A percentile compares a stretch with the other conserved stretches of the same genome.
Conservation (phyloP, 768 basidiomycete genomes). For the Tulasnella sp. region DNA sequence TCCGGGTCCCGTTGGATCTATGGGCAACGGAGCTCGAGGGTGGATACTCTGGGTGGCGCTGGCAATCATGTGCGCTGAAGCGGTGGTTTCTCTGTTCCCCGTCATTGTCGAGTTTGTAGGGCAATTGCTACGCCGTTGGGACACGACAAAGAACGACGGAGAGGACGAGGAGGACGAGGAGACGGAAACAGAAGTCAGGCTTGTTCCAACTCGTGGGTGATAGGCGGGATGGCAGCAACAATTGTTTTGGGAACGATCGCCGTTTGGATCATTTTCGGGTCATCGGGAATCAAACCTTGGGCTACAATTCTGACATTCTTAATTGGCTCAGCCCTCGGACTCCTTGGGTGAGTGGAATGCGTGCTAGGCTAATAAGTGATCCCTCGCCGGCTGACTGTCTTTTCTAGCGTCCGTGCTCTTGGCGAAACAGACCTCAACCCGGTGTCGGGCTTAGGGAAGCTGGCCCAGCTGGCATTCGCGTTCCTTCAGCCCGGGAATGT, state of each 20-base stretch:
- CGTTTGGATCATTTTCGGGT: constrained; percentile 88
- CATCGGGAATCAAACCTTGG: constrained; percentile 93
- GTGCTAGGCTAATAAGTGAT: neutral
- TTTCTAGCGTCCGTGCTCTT: constrained; percentile 78
- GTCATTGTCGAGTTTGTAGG: constrained; percentile 60
- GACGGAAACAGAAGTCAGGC: constrained; percentile 73
- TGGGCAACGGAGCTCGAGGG: constrained; percentile 85
- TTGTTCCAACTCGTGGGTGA: constrained; percentile 83
- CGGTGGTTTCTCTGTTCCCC: constrained; percentile 81
- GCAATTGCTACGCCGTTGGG: neutral
- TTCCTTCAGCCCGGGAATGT: constrained; percentile 93
- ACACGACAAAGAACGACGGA: constrained; percentile 17
- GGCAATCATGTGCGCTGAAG: constrained; percentile 95
- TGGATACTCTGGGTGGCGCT: constrained; percentile 98
- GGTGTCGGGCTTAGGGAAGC: constrained; percentile 91
- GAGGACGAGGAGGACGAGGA: constrained; percentile 58
- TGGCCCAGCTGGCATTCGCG: constrained; percentile 92
- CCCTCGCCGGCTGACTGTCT: neutral
- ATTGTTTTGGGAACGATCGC: constrained; percentile 71
- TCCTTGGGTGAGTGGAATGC: constrained; percentile 70
- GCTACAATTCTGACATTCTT: constrained; percentile 85
- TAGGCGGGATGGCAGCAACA: constrained; percentile 64
- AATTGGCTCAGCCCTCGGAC: constrained; percentile 79
- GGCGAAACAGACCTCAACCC: constrained; percentile 96
- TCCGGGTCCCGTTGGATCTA: constrained; percentile 86